Evolutionary conservation across 371 early-diverging fungal species (phyloP).

Genomic region (Mortierella sp.): DNA sequence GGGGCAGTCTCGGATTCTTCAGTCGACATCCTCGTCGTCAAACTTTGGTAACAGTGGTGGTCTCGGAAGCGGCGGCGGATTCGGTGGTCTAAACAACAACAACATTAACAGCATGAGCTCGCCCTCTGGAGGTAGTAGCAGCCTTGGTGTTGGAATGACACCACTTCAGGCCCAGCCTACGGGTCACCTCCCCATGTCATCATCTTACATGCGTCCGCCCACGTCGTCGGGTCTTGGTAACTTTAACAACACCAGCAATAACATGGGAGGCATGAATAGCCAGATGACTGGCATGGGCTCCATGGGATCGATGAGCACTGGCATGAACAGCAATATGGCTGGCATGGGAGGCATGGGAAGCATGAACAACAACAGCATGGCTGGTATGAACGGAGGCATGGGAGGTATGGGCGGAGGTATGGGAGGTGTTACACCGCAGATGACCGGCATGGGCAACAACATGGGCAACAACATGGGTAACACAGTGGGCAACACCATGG

Average conservation of each 20-base stretch:
- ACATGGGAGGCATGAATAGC: constrained; percentile 29
- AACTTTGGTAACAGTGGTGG: constrained; percentile 32
- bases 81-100: constrained; percentile 15
- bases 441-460: constrained; percentile 28
- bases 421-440: constrained; percentile 16
- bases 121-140: neutral
- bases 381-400: constrained; percentile 14
- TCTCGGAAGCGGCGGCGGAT: constrained; percentile 17
- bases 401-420: constrained; percentile 8
- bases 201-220: constrained; percentile 52
- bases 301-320: constrained; percentile 7
- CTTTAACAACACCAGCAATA: constrained; percentile 14
- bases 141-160: constrained; percentile 14
- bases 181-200: constrained; percentile 51
- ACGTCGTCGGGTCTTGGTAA: constrained; percentile 27
- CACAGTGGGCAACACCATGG: constrained; percentile 18
- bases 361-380: constrained; percentile 16
- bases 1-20: constrained; percentile 44
- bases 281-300: constrained; percentile 36
- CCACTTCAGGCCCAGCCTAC: constrained; percentile 46
- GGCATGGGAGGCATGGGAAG: constrained; percentile 24
- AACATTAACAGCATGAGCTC: too few relatives aligned
- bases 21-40: constrained; percentile 22
- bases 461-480: constrained; percentile 11
- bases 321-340: constrained; percentile 10